phyloP scores from a whole-genome alignment of 257 asterid genomes.

The Jacaranda copaia region DNA sequence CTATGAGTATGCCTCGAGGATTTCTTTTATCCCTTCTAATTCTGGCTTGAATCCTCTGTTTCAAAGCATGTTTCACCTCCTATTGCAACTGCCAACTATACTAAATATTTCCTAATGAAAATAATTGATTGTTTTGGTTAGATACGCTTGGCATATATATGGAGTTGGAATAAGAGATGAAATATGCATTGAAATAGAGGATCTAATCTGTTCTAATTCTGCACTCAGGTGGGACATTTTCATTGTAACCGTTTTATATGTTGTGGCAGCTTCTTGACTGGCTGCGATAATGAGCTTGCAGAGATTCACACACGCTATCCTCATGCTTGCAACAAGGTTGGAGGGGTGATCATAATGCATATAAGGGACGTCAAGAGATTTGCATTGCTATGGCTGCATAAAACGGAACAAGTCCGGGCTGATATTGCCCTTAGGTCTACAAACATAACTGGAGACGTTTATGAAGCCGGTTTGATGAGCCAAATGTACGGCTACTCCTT shows the following conservation, averaged over 20 bases:
- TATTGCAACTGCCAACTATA: too few species aligned
- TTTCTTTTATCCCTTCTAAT: neutral
- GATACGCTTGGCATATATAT: too few species aligned
- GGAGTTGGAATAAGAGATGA: too few species aligned
- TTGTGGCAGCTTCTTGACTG: conserved; percentile 76
- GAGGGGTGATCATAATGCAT: conserved; percentile 96
- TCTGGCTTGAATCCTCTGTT: neutral
- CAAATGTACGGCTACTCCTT: conserved; percentile 99
- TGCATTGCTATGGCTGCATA: conserved; percentile 89
- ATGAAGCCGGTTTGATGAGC: conserved; percentile 97
- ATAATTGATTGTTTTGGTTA: too few species aligned
- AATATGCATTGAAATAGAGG: too few species aligned
- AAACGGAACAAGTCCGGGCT: conserved; percentile 94
- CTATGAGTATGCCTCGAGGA: conserved; percentile 64
- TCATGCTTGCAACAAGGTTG: conserved; percentile 86
- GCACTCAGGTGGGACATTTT: neutral
- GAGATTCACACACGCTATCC: conserved; percentile 90
- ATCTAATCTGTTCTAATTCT: too few species aligned
- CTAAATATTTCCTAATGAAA: too few species aligned
- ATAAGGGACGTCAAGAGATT: conserved; percentile 76
- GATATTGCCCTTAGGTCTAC: conserved; percentile 88
- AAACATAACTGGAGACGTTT: conserved; percentile 87
- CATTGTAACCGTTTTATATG: neutral
- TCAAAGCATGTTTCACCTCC: too few species aligned
- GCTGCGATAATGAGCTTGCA: conserved; percentile 95